These are phyloP conservation scores for Sporothrix mexicana DNA, from an alignment of 2,329 filamentous ascomycete species.

Conservation along the genomic window DNA sequence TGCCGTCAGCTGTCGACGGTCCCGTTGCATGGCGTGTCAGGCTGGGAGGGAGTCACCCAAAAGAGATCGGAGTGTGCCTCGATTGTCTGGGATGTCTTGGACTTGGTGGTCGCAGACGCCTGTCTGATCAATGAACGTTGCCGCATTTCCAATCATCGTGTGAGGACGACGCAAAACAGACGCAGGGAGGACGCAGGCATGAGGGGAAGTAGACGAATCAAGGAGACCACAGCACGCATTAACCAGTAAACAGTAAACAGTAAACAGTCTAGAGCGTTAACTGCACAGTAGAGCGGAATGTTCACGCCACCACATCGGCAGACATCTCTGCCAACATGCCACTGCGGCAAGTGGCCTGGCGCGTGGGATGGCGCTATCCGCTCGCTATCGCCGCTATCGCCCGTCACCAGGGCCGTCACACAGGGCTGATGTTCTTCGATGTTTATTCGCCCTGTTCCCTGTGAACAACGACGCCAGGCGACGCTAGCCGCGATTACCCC, in stretches of 20 bases:
- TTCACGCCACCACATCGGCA: background rate
- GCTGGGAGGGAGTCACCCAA: too few species aligned
- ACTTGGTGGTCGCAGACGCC: too few species aligned
- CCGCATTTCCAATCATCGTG: background rate
- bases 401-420: too few species aligned
- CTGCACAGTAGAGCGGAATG: background rate
- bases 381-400: background rate
- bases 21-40: conserved; percentile 7
- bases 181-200: too few species aligned
- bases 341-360: conserved; percentile 7
- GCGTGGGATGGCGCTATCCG: background rate
- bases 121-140: background rate
- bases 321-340: background rate
- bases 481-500: conserved; percentile 21
- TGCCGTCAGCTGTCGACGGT: background rate
- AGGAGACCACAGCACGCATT: too few species aligned
- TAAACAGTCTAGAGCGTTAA: background rate
- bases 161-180: too few species aligned
- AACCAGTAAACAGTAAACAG: too few species aligned
- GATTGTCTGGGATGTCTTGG: too few species aligned
- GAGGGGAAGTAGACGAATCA: too few species aligned
- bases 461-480: background rate
- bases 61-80: too few species aligned
- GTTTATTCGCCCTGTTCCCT: too few species aligned
- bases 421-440: too few species aligned